These are phyloP conservation scores for Podospora appendiculata DNA, from an alignment of 495 filamentous ascomycete genomes.

Conservation along the genomic window DNA sequence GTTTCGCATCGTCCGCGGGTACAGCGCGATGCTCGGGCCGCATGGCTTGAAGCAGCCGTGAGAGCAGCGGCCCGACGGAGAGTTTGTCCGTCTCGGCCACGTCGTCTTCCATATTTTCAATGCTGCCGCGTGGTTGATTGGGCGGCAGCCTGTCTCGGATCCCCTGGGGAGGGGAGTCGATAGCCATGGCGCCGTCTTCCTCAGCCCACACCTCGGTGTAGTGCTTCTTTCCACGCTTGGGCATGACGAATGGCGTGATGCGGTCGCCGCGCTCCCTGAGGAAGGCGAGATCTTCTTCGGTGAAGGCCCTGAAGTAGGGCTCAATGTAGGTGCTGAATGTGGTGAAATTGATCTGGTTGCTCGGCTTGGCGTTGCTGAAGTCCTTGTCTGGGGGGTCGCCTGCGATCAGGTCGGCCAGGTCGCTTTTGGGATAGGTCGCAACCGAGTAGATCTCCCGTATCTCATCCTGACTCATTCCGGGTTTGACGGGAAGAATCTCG, in stretches of 20 bases:
- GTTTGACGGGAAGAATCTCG: slow-evolving; percentile 68
- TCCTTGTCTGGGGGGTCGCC: slow-evolving; percentile 88
- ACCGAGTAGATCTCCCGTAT: slow-evolving; percentile 83
- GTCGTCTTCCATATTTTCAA: slow-evolving; percentile 80
- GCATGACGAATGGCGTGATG: slow-evolving; percentile 72
- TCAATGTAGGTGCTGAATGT: slow-evolving; percentile 87
- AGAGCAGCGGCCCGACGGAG: slow-evolving; percentile 78
- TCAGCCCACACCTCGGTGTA: slow-evolving; percentile 90
- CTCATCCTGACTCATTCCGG: slow-evolving; percentile 71
- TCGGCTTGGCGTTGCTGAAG: slow-evolving; percentile 88
- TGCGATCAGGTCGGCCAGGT: slow-evolving; percentile 76
- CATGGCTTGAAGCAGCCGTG: slow-evolving; percentile 74
- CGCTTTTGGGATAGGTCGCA: slow-evolving; percentile 66
- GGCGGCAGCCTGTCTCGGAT: slow-evolving; percentile 58
- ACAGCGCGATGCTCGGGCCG: slow-evolving; percentile 70
- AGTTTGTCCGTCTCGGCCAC: slow-evolving; percentile 79
- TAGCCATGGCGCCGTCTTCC: slow-evolving; percentile 71
- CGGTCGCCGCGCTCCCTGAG: slow-evolving; percentile 86
- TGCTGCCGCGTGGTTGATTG: slow-evolving; percentile 75
- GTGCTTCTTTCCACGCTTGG: slow-evolving; percentile 71
- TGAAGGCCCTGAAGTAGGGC: slow-evolving; percentile 81
- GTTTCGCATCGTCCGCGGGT: slow-evolving; percentile 42
- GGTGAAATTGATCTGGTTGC: slow-evolving; percentile 83
- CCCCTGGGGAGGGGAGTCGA: slow-evolving; percentile 47
- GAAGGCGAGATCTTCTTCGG: slow-evolving; percentile 92